Evolutionary conservation across 2,329 filamentous ascomycete species (phyloP).

Genomic region (Coniosporium tulheliwenetii): DNA sequence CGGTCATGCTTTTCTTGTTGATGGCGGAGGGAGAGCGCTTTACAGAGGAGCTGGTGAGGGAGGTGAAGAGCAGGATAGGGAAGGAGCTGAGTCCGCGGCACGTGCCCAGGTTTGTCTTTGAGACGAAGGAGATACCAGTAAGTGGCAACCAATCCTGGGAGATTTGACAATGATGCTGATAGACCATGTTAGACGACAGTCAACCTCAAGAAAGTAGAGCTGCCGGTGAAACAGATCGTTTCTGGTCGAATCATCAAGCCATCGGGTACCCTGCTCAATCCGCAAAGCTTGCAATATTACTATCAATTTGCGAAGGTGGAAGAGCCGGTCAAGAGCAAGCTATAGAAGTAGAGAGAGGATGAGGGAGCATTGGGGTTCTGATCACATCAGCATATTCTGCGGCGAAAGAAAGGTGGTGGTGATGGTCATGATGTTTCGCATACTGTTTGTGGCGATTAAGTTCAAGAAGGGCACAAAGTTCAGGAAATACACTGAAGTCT

Average conservation of each 20-base stretch:
- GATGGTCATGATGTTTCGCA: no score
- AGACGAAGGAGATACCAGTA: slow-evolving; percentile 68
- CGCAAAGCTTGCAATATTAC: slow-evolving; percentile 59
- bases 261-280: slow-evolving; percentile 63
- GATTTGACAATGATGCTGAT: background rate
- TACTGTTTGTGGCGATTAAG: no score
- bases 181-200: slow-evolving; percentile 47
- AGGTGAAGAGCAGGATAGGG: slow-evolving; percentile 49
- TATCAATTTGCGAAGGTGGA: slow-evolving; percentile 66
- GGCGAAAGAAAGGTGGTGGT: no score
- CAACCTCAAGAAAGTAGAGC: slow-evolving; percentile 72
- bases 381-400: no score
- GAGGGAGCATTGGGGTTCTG: no score
- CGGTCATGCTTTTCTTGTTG: slow-evolving; percentile 42
- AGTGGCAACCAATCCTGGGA: slow-evolving; percentile 16
- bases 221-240: slow-evolving; percentile 74
- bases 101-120: slow-evolving; percentile 64
- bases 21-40: slow-evolving; percentile 45
- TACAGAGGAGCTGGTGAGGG: slow-evolving; percentile 35
- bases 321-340: slow-evolving; percentile 37
- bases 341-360: no score
- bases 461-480: no score
- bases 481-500: no score
- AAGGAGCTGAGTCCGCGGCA: slow-evolving; percentile 55
- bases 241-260: slow-evolving; percentile 59